phyloP scores from a whole-genome alignment of 2,329 filamentous ascomycete genomes.

The Fusarium irregulare region DNA sequence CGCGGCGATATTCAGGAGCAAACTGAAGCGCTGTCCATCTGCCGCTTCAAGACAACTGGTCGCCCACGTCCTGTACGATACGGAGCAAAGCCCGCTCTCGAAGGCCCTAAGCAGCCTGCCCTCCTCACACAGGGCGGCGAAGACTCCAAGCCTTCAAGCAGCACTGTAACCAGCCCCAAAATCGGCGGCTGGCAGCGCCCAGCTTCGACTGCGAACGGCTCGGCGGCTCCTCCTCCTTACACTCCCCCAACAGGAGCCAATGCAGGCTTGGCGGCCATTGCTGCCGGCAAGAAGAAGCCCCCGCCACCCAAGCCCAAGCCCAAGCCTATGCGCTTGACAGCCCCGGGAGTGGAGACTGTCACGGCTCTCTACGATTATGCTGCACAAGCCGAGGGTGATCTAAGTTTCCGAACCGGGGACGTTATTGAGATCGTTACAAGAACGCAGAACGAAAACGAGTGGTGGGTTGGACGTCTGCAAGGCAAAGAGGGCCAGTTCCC shows the following conservation, averaged over 20 bases:
- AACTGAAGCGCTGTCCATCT: conserved; percentile 85
- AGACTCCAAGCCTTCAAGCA: conserved; percentile 42
- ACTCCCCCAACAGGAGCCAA: conserved; percentile 58
- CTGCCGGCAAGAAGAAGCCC: conserved; percentile 72
- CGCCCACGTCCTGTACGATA: conserved; percentile 71
- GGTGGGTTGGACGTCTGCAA: conserved; percentile 89
- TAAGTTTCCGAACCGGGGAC: conserved; percentile 90
- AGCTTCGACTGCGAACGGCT: conserved; percentile 56
- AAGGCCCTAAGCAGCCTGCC: conserved; percentile 60
- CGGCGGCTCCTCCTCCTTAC: conserved; percentile 79
- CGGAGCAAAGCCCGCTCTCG: conserved; percentile 64
- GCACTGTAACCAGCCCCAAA: conserved; percentile 44
- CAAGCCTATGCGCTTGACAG: conserved; percentile 79
- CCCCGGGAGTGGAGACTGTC: conserved; percentile 77
- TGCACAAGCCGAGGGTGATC: conserved; percentile 91
- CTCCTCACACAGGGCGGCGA: conserved; percentile 66
- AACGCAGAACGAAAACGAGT: conserved; percentile 94
- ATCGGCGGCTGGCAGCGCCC: conserved; percentile 51
- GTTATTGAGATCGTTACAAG: conserved; percentile 86
- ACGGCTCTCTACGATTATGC: conserved; percentile 97
- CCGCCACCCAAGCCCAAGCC: conserved; percentile 75
- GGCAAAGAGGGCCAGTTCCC: conserved; percentile 93
- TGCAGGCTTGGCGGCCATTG: conserved; percentile 59
- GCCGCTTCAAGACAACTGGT: conserved; percentile 91
- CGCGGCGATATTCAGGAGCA: conserved; percentile 87